Conservation (phyloP, 805 yeast species). For the Cephaloascus albidus region DNA sequence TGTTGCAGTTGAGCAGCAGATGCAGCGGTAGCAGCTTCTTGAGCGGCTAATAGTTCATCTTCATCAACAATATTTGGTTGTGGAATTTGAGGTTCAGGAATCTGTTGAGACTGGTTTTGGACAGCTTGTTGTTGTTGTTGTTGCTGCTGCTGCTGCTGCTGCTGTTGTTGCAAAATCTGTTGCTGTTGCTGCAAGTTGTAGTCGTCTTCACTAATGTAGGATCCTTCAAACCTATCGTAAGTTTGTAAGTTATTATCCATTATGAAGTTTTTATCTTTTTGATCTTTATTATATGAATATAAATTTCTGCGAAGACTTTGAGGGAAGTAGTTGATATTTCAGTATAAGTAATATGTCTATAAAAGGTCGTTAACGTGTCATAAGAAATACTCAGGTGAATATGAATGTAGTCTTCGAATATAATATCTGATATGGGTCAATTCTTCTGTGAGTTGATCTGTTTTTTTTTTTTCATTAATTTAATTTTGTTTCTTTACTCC, state of each 20-base stretch:
- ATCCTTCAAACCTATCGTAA: neutral
- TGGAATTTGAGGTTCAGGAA: slow-evolving; percentile 18
- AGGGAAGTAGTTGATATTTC: too few species aligned
- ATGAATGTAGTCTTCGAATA: too few species aligned
- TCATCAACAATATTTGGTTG: slow-evolving; percentile 23
- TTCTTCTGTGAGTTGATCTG: too few species aligned
- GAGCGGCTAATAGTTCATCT: slow-evolving; percentile 32
- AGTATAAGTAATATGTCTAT: too few species aligned
- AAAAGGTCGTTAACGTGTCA: too few species aligned
- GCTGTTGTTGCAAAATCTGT: slow-evolving; percentile 1
- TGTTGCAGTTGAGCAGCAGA: slow-evolving; percentile 33
- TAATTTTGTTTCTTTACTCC: too few species aligned
- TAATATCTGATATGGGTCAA: too few species aligned
- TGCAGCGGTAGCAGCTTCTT: slow-evolving; percentile 38
- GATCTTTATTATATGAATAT: too few species aligned
- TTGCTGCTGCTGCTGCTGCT: slow-evolving; percentile 1
- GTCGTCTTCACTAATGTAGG: slow-evolving; percentile 1
- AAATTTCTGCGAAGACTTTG: too few species aligned
- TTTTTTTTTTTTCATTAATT: too few species aligned
- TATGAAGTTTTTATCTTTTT: too few species aligned
- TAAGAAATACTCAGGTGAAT: too few species aligned
- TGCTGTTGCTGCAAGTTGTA: slow-evolving; percentile 1
- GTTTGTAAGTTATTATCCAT: neutral
- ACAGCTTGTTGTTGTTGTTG: slow-evolving; percentile 6
- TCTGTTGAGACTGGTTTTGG: slow-evolving; percentile 4